These are phyloP conservation scores for Hypoxylon sp. DNA, from an alignment of 2,329 filamentous ascomycete species.

Conservation along the genomic window DNA sequence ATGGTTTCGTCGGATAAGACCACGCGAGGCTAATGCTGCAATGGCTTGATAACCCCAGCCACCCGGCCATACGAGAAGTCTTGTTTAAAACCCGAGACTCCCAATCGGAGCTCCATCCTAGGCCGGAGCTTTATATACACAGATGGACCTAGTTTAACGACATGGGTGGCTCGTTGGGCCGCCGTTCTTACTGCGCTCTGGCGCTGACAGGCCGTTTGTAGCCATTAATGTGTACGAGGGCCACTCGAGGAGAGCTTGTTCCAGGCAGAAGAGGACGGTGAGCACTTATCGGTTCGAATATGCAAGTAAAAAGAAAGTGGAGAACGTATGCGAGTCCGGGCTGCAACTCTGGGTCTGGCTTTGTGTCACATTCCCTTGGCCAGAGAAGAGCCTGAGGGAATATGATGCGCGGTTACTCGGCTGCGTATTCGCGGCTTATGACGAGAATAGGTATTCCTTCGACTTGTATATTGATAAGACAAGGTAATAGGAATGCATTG, in stretches of 20 bases:
- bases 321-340: constrained; percentile 35
- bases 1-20: constrained; percentile 17
- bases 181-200: constrained; percentile 20
- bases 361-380: constrained; percentile 35
- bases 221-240: background rate
- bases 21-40: constrained; percentile 19
- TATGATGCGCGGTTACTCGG: constrained; percentile 15
- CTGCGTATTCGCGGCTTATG: constrained; percentile 21
- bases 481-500: constrained; percentile 27
- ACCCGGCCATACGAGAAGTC: constrained; percentile 13
- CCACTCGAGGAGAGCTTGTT: constrained; percentile 11
- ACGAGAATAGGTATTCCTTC: constrained; percentile 15
- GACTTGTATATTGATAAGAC: constrained; percentile 28
- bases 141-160: constrained; percentile 16
- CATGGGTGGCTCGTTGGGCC: constrained; percentile 8
- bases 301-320: constrained; percentile 32
- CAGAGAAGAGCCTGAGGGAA: constrained; percentile 6
- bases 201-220: constrained; percentile 15
- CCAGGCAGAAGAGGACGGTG: constrained; percentile 7
- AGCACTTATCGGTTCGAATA: constrained; percentile 25
- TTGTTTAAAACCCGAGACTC: constrained; percentile 14
- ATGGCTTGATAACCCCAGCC: constrained; percentile 13
- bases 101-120: constrained; percentile 8
- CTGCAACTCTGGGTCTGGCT: constrained; percentile 30
- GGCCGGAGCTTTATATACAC: constrained; percentile 12